Evolutionary conservation across 768 basidiomycete species (phyloP), one percentile per base, ranked within the genome.

Genomic region (Pisolithus albus): DNA sequence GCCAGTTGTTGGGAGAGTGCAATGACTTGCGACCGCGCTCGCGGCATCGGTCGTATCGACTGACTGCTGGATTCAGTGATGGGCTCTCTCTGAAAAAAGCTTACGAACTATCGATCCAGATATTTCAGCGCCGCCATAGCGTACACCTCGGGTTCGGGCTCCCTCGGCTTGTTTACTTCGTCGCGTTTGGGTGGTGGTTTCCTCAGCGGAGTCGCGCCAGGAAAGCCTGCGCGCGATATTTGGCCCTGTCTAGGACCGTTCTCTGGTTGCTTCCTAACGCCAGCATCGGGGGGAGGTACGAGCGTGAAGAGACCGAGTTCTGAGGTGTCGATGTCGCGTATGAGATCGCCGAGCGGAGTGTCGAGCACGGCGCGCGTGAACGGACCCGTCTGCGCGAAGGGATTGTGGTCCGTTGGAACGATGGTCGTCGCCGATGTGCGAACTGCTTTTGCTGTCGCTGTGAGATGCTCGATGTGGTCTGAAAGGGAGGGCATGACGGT

Each of bases 301-400:
- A 88, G 75, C 7, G 76, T 81, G 68, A 90, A 89, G 23, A 91
- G 79, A 36, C 88, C 88, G 24, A 88, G 75, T 61, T 91, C 88
- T 5, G 87, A 81, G 8, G 83, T 73, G 56, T 90, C 87, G 54
- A 84, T 74, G 59, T 90, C 88, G 60, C 88, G 86, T 54, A 89
- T 87, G 54, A 90, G 80, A 60, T 89, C 84, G 40, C 83, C 83
- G 8, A 90, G 76, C 47, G 76, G 68, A 0, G 81, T 75, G 18
- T 74, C 57, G 23, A 91, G 80, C 8, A 88, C 77, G 3, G 88
- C 86, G 48, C 64, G 70, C 5, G 85, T 79, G 61, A 89, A 90
- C 2, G 79, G 65, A 10, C 56, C 56, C 4, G 52, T 49, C 16
- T 41, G 23, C 3, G 60, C 53, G 5, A 46, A 26, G 4, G 21